Percentiles rank a stretch among this genome's conserved stretches.
Evolutionary conservation across 768 basidiomycete species (phyloP).

Genomic region (Dentipellis sp.): DNA sequence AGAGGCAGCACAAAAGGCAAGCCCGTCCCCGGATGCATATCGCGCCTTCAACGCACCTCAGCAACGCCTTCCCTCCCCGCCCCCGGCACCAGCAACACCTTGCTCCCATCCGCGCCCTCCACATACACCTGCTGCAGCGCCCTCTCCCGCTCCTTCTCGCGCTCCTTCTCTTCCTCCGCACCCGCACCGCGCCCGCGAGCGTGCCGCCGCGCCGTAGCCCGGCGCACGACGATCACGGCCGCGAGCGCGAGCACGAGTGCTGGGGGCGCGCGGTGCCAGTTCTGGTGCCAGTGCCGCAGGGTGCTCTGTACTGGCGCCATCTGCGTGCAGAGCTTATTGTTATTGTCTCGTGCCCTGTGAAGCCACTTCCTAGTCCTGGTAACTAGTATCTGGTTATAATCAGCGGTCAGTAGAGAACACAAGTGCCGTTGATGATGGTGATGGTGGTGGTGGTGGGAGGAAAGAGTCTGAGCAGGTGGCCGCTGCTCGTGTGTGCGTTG

Average conservation of each 20-base stretch:
- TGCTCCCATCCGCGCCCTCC: conserved; percentile 46
- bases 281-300: too few relatives aligned
- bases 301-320: too few relatives aligned
- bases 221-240: background rate
- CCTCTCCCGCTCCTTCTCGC: conserved; percentile 30
- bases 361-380: too few relatives aligned
- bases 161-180: too few relatives aligned
- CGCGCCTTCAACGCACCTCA: conserved; percentile 34
- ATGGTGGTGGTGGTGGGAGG: background rate
- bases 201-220: background rate
- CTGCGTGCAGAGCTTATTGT: too few relatives aligned
- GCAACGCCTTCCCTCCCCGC: conserved; percentile 40
- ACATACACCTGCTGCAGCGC: conserved; percentile 58
- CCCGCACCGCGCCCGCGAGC: background rate
- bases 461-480: background rate
- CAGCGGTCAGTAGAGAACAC: too few relatives aligned
- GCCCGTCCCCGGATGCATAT: too few relatives aligned
- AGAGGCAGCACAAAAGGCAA: too few relatives aligned
- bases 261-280: background rate
- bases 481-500: background rate
- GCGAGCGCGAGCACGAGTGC: background rate
- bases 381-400: too few relatives aligned
- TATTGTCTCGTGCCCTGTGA: too few relatives aligned
- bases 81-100: conserved; percentile 61
- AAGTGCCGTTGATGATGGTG: too few relatives aligned